Evolutionary conservation across 2,329 filamentous ascomycete genomes (phyloP), one percentile per base, ranked within the genome.

Genomic region (Gnomoniopsis smithogilvyi): DNA sequence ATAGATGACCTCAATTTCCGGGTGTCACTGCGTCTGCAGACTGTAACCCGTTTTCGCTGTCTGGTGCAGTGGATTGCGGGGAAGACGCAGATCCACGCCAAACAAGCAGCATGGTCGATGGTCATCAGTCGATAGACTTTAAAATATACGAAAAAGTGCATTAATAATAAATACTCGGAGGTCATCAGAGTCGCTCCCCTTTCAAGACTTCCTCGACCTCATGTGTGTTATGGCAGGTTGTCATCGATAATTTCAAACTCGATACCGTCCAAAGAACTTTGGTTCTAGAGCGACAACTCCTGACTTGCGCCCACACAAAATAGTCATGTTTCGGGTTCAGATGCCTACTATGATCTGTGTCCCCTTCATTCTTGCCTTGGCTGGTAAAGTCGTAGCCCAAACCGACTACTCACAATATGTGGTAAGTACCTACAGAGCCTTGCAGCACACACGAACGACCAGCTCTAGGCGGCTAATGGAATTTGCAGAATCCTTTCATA

Each of bases 401-500:
- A 49, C 49, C 11, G 51, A 61, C 33, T 61, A 58, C 14, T 61
- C 59, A 6, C 55, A 58, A 54, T 61, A 48, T n/a, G 59, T 61
- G 41, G 43, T 19, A 43, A 46, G 12, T 33, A 8, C 17, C 19
- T 3, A 10, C 8, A n/a, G 1, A 11, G 8, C 11, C 4, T 6
- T 19, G n/a, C 30, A 12, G 11, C 14, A 0, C 30, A 19, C 22
- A 43, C 6, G 3, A 30, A 26, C 15, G 69, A 78, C 63, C 77
- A 73, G 26, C 58, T 66, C 74, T 1, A 64, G 74, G 61, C 75
- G 76, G 69, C 79, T 82, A 12, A 47, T 19, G 11, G 24, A 12
- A 1, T 24, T 7, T 19, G 1, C 21, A 47, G 8, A 79, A 81
- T 60, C 76, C 74, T 0, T 79, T 82, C 56, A 78, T 81, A 49